These are phyloP conservation scores for Anthostomella pinea DNA, from an alignment of 2,329 filamentous ascomycete species.

Conservation along the genomic window DNA sequence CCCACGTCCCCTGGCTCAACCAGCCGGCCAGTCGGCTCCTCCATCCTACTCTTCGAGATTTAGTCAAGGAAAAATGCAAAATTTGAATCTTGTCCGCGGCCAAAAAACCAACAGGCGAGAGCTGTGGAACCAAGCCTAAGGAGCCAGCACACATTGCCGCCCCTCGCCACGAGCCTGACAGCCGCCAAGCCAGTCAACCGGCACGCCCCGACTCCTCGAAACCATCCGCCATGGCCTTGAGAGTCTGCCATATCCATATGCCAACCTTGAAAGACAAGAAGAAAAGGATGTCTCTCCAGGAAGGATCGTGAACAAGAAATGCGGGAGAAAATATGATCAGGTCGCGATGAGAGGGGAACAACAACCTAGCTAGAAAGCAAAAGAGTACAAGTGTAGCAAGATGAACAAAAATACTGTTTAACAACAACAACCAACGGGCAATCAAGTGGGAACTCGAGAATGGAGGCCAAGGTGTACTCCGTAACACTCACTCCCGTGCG, in stretches of 20 bases:
- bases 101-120: constrained; percentile 8
- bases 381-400: neutral
- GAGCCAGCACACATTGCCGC: constrained; percentile 21
- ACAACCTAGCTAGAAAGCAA: too few relatives aligned
- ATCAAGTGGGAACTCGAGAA: constrained; percentile 27
- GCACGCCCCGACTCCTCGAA: constrained; percentile 20
- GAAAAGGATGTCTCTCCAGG: constrained; percentile 5
- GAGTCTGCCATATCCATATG: constrained; percentile 17
- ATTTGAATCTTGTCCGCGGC: neutral
- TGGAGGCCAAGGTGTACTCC: constrained; percentile 33
- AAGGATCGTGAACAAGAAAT: neutral
- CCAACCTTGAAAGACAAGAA: constrained; percentile 9
- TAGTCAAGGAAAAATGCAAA: neutral
- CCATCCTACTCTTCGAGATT: neutral
- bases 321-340: too few relatives aligned
- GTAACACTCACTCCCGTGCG: constrained; percentile 37
- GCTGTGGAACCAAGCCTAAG: constrained; percentile 12
- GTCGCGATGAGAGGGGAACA: too few relatives aligned
- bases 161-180: constrained; percentile 18
- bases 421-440: constrained; percentile 25
- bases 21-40: too few relatives aligned
- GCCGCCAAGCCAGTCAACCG: constrained; percentile 20
- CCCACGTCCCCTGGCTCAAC: too few relatives aligned
- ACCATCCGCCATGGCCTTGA: constrained; percentile 14
- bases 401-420: constrained; percentile 10